Base-by-base conservation (phyloP, 208 protist genomes). In the Acanthamoeba royreba region DNA sequence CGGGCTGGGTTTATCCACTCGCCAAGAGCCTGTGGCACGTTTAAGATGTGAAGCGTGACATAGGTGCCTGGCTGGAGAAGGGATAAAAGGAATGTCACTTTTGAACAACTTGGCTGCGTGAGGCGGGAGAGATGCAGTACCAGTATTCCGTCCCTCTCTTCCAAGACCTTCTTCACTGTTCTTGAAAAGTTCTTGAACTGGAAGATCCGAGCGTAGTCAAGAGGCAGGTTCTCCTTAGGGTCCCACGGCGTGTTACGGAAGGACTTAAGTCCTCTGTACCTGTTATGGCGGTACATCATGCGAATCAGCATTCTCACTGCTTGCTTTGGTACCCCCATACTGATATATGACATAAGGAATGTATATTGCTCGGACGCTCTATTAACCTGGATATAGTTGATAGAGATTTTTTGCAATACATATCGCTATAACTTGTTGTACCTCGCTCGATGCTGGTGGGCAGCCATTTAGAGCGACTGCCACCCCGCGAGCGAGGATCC, bases 191-290 rank as follows among this genome's bases (percentile, higher is more conserved):
- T 95, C 31, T 96, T 83, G 87, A 98, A 98, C 66, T 97, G 95
- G 95, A 97, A 98, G 72, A 98, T 98, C 19, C 93, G 19, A 15
- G 95, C 96, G 89, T 98, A 98, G 72, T 98, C 97, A 0, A 95
- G 15, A 11, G 98, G 98, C 38, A 98, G 93, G 77, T 95, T 97
- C 92, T 98, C 97, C 45, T 97, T 97, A 28, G 97, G 92, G 90
- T 98, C 94, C 98, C 98, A 98, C 79, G 95, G 91, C 43, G 95
- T 97, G 17, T 94, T 87, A 31, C 96, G 94, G 88, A 98, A 97
- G 7, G 49, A 95, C 47, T 97, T 95, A 1, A 98, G 94, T 31
- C 97, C 97, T 77, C 98, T 89, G 58, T 96, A 97, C 74, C 91
- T 79, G 49, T 4, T 13, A 94, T 91, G 33, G 8, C 19, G 55